A percentile compares a stretch with the other conserved stretches of the same genome.
Evolutionary conservation across 345 rosid genomes (phyloP).

Genomic region (Gynandropsis gynandra): DNA sequence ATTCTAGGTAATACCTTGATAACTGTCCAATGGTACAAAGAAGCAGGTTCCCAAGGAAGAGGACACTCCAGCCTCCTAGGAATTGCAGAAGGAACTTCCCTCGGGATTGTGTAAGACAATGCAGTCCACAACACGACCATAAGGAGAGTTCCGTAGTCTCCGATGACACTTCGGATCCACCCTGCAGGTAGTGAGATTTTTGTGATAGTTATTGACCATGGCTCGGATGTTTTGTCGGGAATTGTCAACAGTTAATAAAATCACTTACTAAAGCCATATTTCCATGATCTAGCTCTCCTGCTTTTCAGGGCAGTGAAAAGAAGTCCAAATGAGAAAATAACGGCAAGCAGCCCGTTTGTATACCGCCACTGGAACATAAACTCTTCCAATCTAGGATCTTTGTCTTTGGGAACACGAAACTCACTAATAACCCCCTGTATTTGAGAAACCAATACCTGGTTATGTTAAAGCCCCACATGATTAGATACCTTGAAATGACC

Average conservation of each 20-base stretch:
- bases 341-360: constrained; percentile 57
- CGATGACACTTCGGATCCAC: constrained; percentile 53
- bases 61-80: constrained; percentile 74
- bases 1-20: constrained; percentile 39
- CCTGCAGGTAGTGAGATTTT: constrained; percentile 29
- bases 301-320: constrained; percentile 56
- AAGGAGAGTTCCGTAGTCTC: constrained; percentile 80
- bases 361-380: constrained; percentile 62
- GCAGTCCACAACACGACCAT: constrained; percentile 79
- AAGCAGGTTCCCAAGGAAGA: constrained; percentile 52
- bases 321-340: constrained; percentile 63
- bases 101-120: constrained; percentile 41
- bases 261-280: constrained; percentile 58
- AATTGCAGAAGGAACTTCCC: constrained; percentile 56
- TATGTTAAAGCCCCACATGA: constrained; percentile 3
- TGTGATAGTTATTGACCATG: constrained; percentile 17
- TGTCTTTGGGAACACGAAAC: constrained; percentile 42
- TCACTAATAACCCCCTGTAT: constrained; percentile 59
- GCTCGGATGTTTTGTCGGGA: neutral
- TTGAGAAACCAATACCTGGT: constrained; percentile 12
- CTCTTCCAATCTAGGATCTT: constrained; percentile 35
- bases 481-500: neutral
- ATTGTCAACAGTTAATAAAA: neutral
- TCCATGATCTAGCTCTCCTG: constrained; percentile 74
- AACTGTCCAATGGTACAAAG: constrained; percentile 66